Evolutionary conservation across 768 basidiomycete species (phyloP).

Genomic region (Suillus occidentalis): DNA sequence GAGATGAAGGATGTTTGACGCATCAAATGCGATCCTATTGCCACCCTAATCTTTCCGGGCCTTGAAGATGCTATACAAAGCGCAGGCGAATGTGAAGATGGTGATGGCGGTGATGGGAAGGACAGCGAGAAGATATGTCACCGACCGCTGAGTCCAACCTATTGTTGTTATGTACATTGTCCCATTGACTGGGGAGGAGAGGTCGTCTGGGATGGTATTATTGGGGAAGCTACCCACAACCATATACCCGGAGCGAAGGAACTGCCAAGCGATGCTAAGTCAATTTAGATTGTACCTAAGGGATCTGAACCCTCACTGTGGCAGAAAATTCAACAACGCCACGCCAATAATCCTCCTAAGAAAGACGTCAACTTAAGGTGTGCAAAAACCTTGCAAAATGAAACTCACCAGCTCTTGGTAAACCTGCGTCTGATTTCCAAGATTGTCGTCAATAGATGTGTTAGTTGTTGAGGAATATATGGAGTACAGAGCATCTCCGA

Average conservation of each 20-base stretch:
- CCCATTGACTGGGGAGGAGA: slow-evolving; percentile 1
- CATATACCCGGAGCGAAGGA: slow-evolving; percentile 7
- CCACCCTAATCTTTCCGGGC: not conserved
- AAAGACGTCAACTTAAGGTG: not conserved
- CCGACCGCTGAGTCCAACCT: slow-evolving; percentile 2
- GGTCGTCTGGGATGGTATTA: not conserved
- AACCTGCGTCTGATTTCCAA: not conserved
- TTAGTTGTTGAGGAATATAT: slow-evolving; percentile 3
- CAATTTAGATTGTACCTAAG: not conserved
- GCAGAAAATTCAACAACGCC: slow-evolving; percentile 20
- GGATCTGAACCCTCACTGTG: slow-evolving; percentile 8
- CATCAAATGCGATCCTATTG: not conserved
- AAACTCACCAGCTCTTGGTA: slow-evolving; percentile 9
- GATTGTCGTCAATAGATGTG: not conserved
- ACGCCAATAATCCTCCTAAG: slow-evolving; percentile 16
- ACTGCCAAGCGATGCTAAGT: not conserved
- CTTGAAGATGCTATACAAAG: slow-evolving; percentile 2
- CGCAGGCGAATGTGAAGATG: not conserved
- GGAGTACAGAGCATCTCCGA: slow-evolving; percentile 21
- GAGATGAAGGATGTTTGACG: slow-evolving; percentile 2
- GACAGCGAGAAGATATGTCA: slow-evolving; percentile 8
- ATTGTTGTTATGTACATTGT: slow-evolving; percentile 6
- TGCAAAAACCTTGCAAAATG: not conserved
- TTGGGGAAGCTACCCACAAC: slow-evolving; percentile 3
- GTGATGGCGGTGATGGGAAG: slow-evolving; percentile 4